Evolutionary conservation across 768 basidiomycete genomes (phyloP).

Genomic region (Cystofilobasidium ferigula): DNA sequence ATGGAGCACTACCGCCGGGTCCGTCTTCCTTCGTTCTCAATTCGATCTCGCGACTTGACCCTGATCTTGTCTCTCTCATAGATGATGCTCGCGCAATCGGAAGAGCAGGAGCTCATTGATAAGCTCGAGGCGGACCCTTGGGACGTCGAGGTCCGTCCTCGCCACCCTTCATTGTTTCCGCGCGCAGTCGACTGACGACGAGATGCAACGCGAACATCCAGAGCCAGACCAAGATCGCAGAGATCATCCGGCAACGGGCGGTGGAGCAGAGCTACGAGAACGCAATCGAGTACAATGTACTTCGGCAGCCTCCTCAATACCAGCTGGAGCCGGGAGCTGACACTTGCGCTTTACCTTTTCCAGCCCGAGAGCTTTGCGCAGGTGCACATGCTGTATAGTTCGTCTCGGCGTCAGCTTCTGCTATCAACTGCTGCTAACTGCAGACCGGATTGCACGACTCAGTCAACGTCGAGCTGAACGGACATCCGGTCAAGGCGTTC

Average conservation of each 20-base stretch:
- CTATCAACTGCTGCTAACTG: slow-evolving; percentile 10
- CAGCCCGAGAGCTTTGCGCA: slow-evolving; percentile 79
- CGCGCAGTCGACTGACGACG: not conserved
- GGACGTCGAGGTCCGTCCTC: slow-evolving; percentile 53
- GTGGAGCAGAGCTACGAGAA: slow-evolving; percentile 87
- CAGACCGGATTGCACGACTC: slow-evolving; percentile 40
- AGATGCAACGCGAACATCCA: too few species aligned
- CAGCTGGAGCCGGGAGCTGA: too few species aligned
- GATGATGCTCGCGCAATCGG: slow-evolving; percentile 8
- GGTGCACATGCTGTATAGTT: slow-evolving; percentile 91
- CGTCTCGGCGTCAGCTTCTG: not conserved
- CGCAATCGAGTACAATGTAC: slow-evolving; percentile 66
- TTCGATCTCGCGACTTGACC: too few species aligned
- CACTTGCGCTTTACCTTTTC: not conserved
- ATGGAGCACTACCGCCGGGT: slow-evolving; percentile 14
- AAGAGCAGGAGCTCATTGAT: slow-evolving; percentile 39
- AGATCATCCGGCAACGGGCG: slow-evolving; percentile 76
- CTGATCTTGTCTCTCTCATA: not conserved
- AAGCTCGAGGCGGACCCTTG: slow-evolving; percentile 76
- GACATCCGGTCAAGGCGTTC: slow-evolving; percentile 80
- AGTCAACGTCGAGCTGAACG: slow-evolving; percentile 85
- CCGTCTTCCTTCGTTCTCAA: not conserved
- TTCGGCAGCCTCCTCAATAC: slow-evolving; percentile 6
- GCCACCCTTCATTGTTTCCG: not conserved
- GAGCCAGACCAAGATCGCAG: slow-evolving; percentile 85